Evolutionary conservation across 805 yeast genomes (phyloP).

Genomic region (Lipomyces sp.): DNA sequence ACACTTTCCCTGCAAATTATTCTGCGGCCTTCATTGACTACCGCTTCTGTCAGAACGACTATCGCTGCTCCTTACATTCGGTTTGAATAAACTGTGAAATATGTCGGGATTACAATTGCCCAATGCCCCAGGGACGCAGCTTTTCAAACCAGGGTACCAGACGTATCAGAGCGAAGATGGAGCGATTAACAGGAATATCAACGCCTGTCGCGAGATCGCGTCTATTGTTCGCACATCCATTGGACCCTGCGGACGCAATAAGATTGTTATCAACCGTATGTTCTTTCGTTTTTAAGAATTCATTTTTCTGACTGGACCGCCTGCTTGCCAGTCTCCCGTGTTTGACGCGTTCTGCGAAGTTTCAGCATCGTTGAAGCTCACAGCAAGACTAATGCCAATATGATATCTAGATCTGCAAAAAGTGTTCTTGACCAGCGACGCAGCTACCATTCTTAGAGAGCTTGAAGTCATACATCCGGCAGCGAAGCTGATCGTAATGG

Average conservation of each 20-base stretch:
- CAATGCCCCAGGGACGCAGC: constrained; percentile 85
- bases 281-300: not conserved
- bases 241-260: constrained; percentile 97
- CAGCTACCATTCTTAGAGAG: constrained; percentile 95
- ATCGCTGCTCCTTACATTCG: too few relatives aligned
- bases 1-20: too few relatives aligned
- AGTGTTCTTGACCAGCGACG: constrained; percentile 89
- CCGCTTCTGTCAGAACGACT: too few relatives aligned
- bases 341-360: too few relatives aligned
- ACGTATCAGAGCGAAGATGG: constrained; percentile 88
- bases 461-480: constrained; percentile 96
- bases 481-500: constrained; percentile 92
- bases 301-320: too few relatives aligned
- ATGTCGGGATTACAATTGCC: constrained; percentile 87
- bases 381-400: not conserved
- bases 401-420: constrained; percentile 54
- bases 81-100: too few relatives aligned
- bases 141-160: constrained; percentile 93
- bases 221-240: constrained; percentile 88
- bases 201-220: constrained; percentile 91
- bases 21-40: too few relatives aligned
- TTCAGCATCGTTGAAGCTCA: too few relatives aligned
- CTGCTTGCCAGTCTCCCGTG: too few relatives aligned
- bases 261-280: constrained; percentile 77
- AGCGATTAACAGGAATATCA: constrained; percentile 85